A percentile compares a stretch with the other conserved stretches of the same genome.
phyloP scores from a whole-genome alignment of 768 basidiomycete species.

The Tylopilus felleus region DNA sequence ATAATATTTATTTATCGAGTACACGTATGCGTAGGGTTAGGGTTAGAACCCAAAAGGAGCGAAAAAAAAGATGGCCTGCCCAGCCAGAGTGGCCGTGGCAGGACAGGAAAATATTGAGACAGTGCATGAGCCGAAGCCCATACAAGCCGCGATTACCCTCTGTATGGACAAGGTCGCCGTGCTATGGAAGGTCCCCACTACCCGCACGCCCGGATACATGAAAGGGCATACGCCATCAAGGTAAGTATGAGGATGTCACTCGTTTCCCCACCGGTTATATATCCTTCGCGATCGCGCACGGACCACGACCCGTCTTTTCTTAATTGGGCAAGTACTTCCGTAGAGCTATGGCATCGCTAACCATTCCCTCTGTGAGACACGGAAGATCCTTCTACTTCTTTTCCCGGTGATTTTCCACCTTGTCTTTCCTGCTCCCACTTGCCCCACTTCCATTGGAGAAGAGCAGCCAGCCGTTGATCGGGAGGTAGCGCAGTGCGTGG shows the following conservation, averaged over 20 bases:
- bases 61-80: conserved; percentile 22
- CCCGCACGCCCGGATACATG: conserved; percentile 54
- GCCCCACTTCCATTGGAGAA: conserved; percentile 67
- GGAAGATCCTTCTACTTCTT: background rate
- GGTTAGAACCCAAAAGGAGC: conserved; percentile 12
- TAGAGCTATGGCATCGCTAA: background rate
- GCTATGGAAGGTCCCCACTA: conserved; percentile 50
- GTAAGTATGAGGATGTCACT: conserved; percentile 7
- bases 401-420: background rate
- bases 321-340: background rate
- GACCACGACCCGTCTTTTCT: conserved; percentile 16
- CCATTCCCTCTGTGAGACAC: background rate
- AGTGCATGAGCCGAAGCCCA: conserved; percentile 70
- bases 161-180: conserved; percentile 55
- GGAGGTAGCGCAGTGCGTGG: conserved; percentile 64
- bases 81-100: conserved; percentile 50
- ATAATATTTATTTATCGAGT: too few relatives aligned
- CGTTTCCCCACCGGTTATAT: conserved; percentile 11
- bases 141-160: conserved; percentile 44
- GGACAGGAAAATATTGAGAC: conserved; percentile 80
- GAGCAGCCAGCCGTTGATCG: conserved; percentile 50
- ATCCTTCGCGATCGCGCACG: conserved; percentile 13
- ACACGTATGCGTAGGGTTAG: conserved; percentile 24
- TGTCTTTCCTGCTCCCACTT: conserved; percentile 33
- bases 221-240: conserved; percentile 58